A percentile compares a stretch with the other conserved stretches of the same genome.
phyloP scores from a whole-genome alignment of 2,329 filamentous ascomycete genomes.

The Ceratocystis colombiana region DNA sequence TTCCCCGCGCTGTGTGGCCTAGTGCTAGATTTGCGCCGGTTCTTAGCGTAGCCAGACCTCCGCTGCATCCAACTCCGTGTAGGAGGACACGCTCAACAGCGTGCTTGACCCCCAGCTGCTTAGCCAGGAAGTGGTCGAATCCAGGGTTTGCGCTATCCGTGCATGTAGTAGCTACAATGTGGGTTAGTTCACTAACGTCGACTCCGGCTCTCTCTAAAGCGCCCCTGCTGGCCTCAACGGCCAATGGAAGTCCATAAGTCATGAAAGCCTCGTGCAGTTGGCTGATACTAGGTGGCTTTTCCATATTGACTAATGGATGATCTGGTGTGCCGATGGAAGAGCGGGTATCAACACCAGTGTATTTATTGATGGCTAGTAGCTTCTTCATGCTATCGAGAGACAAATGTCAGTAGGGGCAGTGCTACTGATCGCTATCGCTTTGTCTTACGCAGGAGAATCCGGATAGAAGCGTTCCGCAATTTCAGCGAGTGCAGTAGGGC shows the following conservation, averaged over 20 bases:
- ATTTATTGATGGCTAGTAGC: slow-evolving; percentile 52
- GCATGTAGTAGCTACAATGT: slow-evolving; percentile 58
- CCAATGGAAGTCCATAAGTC: slow-evolving; percentile 48
- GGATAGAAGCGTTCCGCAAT: slow-evolving; percentile 50
- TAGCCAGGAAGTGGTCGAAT: slow-evolving; percentile 55
- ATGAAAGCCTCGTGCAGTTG: slow-evolving; percentile 48
- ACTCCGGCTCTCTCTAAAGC: slow-evolving; percentile 47
- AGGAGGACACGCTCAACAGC: slow-evolving; percentile 55
- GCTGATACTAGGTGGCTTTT: slow-evolving; percentile 41
- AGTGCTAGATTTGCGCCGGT: slow-evolving; percentile 58
- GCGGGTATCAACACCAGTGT: slow-evolving; percentile 53
- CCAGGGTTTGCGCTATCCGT: slow-evolving; percentile 61
- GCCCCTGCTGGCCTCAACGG: slow-evolving; percentile 45
- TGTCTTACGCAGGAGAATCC: slow-evolving; percentile 47
- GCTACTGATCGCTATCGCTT: not conserved
- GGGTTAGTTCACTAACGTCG: slow-evolving; percentile 47
- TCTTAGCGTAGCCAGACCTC: slow-evolving; percentile 51
- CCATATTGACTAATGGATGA: slow-evolving; percentile 51
- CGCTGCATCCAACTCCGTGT: slow-evolving; percentile 56
- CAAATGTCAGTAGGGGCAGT: not conserved
- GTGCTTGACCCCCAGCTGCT: slow-evolving; percentile 46
- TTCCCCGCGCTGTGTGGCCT: slow-evolving; percentile 48
- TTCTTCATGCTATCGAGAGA: slow-evolving; percentile 46
- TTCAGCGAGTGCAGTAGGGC: slow-evolving; percentile 41
- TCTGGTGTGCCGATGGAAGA: slow-evolving; percentile 52